Percentiles rank a stretch among this genome's conserved stretches.
phyloP scores from a whole-genome alignment of 164 flowering plant genomes.

The Litsea cubeba region DNA sequence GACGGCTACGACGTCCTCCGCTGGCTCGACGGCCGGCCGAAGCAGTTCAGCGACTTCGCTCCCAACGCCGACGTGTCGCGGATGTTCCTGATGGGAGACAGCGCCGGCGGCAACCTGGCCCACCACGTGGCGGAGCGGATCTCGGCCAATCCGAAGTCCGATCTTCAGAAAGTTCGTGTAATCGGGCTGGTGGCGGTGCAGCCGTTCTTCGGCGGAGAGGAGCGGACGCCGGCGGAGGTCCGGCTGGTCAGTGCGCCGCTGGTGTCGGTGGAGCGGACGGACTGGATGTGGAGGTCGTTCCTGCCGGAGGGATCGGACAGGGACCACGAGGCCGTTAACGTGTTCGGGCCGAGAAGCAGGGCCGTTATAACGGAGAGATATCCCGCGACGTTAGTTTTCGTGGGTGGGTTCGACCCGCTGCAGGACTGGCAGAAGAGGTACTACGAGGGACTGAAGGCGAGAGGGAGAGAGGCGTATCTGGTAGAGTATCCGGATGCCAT shows the following conservation, averaged over 20 bases:
- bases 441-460: constrained; percentile 29
- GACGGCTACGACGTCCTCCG: constrained; percentile 29
- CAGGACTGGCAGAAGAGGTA: constrained; percentile 50
- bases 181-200: constrained; percentile 11
- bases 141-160: background rate
- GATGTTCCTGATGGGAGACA: constrained; percentile 45
- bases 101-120: constrained; percentile 70
- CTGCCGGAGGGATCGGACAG: constrained; percentile 40
- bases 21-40: constrained; percentile 10
- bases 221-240: constrained; percentile 40
- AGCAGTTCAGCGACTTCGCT: background rate
- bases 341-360: constrained; percentile 28
- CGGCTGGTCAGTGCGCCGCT: constrained; percentile 13
- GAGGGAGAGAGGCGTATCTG: constrained; percentile 31
- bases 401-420: constrained; percentile 47
- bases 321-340: constrained; percentile 43
- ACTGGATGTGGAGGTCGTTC: constrained; percentile 44
- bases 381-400: constrained; percentile 39
- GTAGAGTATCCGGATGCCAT: constrained; percentile 33
- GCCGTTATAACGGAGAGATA: constrained; percentile 23
- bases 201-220: constrained; percentile 49
- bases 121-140: constrained; percentile 44
- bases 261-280: constrained; percentile 27
- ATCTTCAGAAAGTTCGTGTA: background rate
- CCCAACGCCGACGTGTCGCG: constrained; percentile 16